These are phyloP conservation scores for Calonectria crousiana DNA, from an alignment of 2,329 filamentous ascomycete species.

Conservation along the genomic window DNA sequence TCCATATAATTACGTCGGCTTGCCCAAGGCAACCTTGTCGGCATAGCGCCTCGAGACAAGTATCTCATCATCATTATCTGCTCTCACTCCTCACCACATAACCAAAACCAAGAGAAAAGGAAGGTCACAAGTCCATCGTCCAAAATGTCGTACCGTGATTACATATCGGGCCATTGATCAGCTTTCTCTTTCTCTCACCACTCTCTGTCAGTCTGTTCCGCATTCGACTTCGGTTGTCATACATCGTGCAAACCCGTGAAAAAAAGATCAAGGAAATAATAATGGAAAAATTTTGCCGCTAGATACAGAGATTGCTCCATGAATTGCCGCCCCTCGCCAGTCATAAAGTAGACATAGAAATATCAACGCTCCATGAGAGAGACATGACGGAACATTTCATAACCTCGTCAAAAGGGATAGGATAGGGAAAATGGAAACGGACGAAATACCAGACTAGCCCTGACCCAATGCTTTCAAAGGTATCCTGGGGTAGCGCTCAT, in stretches of 20 bases:
- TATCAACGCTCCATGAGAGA: constrained; percentile 41
- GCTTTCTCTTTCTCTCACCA: constrained; percentile 7
- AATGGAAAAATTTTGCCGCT: constrained; percentile 38
- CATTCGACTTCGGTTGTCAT: constrained; percentile 32
- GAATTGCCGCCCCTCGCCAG: constrained; percentile 38
- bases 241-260: constrained; percentile 35
- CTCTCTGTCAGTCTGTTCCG: constrained; percentile 32
- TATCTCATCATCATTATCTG: constrained; percentile 14
- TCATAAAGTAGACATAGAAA: constrained; percentile 41
- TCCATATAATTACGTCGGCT: background rate
- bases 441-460: constrained; percentile 41
- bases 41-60: constrained; percentile 3
- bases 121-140: background rate
- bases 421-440: constrained; percentile 34
- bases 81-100: background rate
- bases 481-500: constrained; percentile 46
- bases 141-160: background rate
- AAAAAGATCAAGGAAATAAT: constrained; percentile 28
- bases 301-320: constrained; percentile 44
- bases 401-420: constrained; percentile 39
- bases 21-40: background rate
- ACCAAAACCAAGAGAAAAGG: background rate
- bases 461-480: constrained; percentile 43
- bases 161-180: background rate
- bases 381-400: constrained; percentile 42